Conservation (phyloP, 2,329 filamentous ascomycete species). For the Colletotrichum liaoningense region DNA sequence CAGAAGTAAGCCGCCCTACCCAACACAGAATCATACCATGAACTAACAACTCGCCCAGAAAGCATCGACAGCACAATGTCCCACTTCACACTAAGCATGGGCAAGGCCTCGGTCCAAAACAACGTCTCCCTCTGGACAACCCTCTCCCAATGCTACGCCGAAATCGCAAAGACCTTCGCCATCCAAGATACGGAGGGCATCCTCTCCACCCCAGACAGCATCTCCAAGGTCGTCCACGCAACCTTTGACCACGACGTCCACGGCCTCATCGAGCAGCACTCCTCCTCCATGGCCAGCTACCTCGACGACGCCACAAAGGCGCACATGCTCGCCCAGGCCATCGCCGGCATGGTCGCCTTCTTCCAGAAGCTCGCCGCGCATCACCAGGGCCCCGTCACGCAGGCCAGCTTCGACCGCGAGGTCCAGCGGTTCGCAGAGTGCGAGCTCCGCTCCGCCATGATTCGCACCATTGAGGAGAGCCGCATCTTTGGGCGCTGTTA, state of each 20-base stretch:
- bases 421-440: slow-evolving; percentile 45
- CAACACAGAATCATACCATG: too few species aligned
- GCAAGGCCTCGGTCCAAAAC: slow-evolving; percentile 34
- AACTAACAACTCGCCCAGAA: slow-evolving; percentile 14
- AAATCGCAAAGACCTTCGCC: slow-evolving; percentile 30
- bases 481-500: slow-evolving; percentile 46
- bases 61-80: slow-evolving; percentile 33
- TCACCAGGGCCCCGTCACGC: slow-evolving; percentile 36
- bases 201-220: slow-evolving; percentile 37
- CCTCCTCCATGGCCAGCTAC: slow-evolving; percentile 40
- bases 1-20: slow-evolving; percentile 8
- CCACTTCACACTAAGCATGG: slow-evolving; percentile 36
- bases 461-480: slow-evolving; percentile 45
- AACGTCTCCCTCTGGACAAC: slow-evolving; percentile 34
- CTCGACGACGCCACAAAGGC: slow-evolving; percentile 47
- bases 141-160: slow-evolving; percentile 32
- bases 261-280: slow-evolving; percentile 45
- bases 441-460: slow-evolving; percentile 43
- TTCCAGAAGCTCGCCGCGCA: slow-evolving; percentile 40
- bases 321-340: slow-evolving; percentile 48
- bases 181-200: slow-evolving; percentile 37
- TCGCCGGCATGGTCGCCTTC: slow-evolving; percentile 47
- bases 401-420: slow-evolving; percentile 40
- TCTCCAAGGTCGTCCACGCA: slow-evolving; percentile 43
- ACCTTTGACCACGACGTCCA: slow-evolving; percentile 48